phyloP scores from a whole-genome alignment of 78 protist species.

The Mastigamoeba balamuthi region DNA sequence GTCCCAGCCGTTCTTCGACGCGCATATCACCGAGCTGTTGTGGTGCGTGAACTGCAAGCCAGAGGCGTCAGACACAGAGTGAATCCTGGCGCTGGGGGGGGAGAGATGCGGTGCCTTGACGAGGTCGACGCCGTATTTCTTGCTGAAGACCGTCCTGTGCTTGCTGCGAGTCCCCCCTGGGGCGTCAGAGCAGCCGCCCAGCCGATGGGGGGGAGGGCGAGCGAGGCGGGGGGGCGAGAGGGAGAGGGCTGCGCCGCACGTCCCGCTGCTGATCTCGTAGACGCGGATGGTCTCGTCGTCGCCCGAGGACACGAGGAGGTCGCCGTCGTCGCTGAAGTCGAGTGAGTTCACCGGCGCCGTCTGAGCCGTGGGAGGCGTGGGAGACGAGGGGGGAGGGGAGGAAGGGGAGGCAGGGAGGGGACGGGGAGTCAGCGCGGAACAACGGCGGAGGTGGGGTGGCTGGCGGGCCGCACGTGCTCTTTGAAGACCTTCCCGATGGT shows the following conservation, averaged over 20 bases:
- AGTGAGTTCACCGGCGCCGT: slow-evolving; percentile 38
- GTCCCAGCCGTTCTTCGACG: slow-evolving; percentile 63
- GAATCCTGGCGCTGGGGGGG: too few species aligned
- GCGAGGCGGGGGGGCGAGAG: neutral
- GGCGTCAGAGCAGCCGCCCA: too few species aligned
- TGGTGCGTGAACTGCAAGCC: slow-evolving; percentile 29
- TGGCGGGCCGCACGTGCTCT: slow-evolving; percentile 36
- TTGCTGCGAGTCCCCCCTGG: too few species aligned
- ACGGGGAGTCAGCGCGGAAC: neutral
- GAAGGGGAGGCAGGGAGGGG: neutral
- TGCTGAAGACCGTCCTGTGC: slow-evolving; percentile 27
- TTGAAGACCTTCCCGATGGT: slow-evolving; percentile 31
- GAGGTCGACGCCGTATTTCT: slow-evolving; percentile 59
- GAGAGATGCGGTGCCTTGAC: too few species aligned
- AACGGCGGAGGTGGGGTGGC: too few species aligned
- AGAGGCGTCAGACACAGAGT: too few species aligned
- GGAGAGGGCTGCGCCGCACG: slow-evolving; percentile 4
- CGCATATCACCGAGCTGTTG: slow-evolving; percentile 41
- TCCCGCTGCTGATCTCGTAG: slow-evolving; percentile 50
- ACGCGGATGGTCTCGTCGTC: slow-evolving; percentile 59
- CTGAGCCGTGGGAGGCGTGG: neutral
- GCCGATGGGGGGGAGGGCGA: too few species aligned
- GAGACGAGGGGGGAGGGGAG: neutral
- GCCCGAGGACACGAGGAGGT: slow-evolving; percentile 43
- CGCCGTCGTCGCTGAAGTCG: slow-evolving; percentile 41